Conservation (phyloP, 106 monocot species). For the Triglochin maritima region DNA sequence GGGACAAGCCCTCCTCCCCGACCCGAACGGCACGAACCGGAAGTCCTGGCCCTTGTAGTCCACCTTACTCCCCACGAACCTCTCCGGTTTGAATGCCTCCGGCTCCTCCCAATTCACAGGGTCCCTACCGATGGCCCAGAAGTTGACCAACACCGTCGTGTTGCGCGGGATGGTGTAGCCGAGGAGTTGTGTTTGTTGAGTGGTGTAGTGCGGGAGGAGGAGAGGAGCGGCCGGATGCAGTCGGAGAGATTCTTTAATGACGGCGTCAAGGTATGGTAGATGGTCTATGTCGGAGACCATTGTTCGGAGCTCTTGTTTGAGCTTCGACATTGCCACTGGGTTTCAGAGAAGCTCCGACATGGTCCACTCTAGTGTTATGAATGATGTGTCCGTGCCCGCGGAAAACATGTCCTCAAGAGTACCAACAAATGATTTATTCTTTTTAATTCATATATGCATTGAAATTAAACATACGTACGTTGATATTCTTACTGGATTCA, state of each 20-base stretch:
- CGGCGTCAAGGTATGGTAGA: neutral
- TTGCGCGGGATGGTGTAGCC: constrained; percentile 1
- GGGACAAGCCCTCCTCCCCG: too few species aligned
- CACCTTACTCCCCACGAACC: neutral
- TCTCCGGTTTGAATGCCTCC: constrained; percentile 5
- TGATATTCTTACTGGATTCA: constrained; percentile 26
- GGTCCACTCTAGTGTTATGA: too few species aligned
- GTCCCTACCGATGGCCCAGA: constrained; percentile 3
- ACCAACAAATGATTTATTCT: neutral
- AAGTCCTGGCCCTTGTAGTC: neutral
- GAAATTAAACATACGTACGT: neutral
- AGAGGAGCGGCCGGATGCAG: neutral
- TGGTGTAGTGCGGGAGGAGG: constrained; percentile 1
- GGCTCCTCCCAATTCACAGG: neutral
- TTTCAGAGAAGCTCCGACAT: too few species aligned
- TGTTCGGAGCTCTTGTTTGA: too few species aligned
- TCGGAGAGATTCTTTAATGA: neutral
- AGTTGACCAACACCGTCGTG: constrained; percentile 2
- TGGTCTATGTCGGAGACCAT: neutral
- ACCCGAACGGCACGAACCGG: constrained; percentile 3
- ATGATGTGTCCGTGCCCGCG: constrained; percentile 11
- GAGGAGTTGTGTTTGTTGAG: neutral
- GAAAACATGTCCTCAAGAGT: neutral
- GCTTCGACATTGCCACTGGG: too few species aligned
- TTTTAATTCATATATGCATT: neutral